Base-by-base conservation (phyloP, 805 yeast genomes). In the Metahyphopichia silvanorum region DNA sequence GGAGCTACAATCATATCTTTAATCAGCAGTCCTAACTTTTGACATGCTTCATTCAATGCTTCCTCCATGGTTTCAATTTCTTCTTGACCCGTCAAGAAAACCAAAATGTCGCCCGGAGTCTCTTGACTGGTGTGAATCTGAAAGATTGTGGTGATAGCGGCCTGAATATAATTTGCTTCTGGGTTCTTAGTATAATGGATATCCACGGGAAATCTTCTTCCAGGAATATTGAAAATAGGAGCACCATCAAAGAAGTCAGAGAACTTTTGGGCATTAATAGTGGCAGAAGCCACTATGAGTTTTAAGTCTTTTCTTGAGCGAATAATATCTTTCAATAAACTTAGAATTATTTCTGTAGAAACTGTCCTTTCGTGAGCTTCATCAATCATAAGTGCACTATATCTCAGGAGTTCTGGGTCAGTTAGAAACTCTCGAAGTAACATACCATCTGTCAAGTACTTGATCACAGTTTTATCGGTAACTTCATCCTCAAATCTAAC, bases 361-460 rank as follows among this genome's bases (percentile, higher is more conserved):
- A 91, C 66, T 0, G 98, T 93, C 37, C 98, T 71, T 55, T 93
- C 98, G 53, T 93, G 98, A 0, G 98, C 98, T 58, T 91, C 98
- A 60, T 91, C 98, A 29, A 91, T 81, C 83, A 91, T 88, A 35
- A 91, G 69, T 1, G 85, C 95, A 2, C 93, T 76, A 51, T 89
- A 91, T 2, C 60, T 63, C 1, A 69, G 57, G 25, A 89, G 58
- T 26, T 76, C 76, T 0, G 94, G 86, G 52, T 89, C 97, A 1
- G 73, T 65, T 21, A 89, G 60, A 43, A 86, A 82, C 58, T 93
- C 98, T 37, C 96, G 63, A 21, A 89, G 65, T 14, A 93, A 68
- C 87, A 88, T 86, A 71, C 98, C 98, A 57, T 93, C 98, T 0
- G 98, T 93, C 76, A 89, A 75, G 57, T 93, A 93, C 62, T 91